These are phyloP conservation scores for Arthrobotrys iridis DNA, from an alignment of 2,329 filamentous ascomycete species.

Conservation along the genomic window DNA sequence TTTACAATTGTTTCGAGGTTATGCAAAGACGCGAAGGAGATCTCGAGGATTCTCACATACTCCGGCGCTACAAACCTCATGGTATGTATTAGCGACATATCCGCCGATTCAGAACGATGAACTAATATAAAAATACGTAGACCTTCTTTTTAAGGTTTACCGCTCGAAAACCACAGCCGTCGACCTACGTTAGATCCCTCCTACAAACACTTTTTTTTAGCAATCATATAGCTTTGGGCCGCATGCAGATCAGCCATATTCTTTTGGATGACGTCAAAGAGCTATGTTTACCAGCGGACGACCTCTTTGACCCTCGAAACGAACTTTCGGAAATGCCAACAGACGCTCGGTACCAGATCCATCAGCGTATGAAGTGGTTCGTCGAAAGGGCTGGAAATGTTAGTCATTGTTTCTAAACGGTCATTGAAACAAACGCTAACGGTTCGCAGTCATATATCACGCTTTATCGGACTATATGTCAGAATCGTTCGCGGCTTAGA, in stretches of 20 bases:
- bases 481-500: conserved; percentile 90
- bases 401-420: conserved; percentile 8
- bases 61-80: conserved; percentile 74
- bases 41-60: conserved; percentile 74
- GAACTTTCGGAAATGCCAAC: conserved; percentile 79
- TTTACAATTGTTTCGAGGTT: conserved; percentile 75
- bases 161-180: conserved; percentile 76
- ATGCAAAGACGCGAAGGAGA: conserved; percentile 76
- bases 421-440: conserved; percentile 9
- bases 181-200: conserved; percentile 82
- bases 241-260: conserved; percentile 76
- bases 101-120: not conserved
- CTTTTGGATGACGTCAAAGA: conserved; percentile 84
- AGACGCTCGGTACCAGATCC: conserved; percentile 77
- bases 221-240: conserved; percentile 74
- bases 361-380: conserved; percentile 77
- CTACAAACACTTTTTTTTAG: conserved; percentile 80
- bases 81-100: conserved; percentile 64
- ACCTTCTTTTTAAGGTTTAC: conserved; percentile 57
- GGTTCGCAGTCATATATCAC: conserved; percentile 77
- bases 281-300: conserved; percentile 76
- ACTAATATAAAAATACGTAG: conserved; percentile 39
- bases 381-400: conserved; percentile 67
- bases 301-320: conserved; percentile 76
- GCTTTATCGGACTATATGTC: conserved; percentile 82